Conservation (phyloP, 306 rosid genomes). For the Vigna angularis region DNA sequence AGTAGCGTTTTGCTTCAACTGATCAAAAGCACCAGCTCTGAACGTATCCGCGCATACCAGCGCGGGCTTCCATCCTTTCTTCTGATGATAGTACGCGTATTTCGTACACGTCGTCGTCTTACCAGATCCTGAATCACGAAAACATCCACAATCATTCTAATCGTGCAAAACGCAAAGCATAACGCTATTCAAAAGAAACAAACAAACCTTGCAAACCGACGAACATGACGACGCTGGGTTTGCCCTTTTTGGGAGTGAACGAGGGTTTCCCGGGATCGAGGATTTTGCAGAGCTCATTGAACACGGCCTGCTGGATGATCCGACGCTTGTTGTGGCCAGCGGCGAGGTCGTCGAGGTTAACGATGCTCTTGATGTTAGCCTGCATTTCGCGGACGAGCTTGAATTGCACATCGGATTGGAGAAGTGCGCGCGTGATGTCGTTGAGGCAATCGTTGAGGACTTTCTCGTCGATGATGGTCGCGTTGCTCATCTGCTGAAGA, state of each 20-base stretch:
- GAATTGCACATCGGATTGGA: slow-evolving; percentile 93
- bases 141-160: not conserved
- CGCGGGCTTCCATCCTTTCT: slow-evolving; percentile 98
- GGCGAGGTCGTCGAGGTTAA: slow-evolving; percentile 85
- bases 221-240: slow-evolving; percentile 87
- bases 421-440: slow-evolving; percentile 92
- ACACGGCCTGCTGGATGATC: slow-evolving; percentile 93
- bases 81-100: slow-evolving; percentile 83
- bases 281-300: slow-evolving; percentile 87
- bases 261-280: slow-evolving; percentile 91
- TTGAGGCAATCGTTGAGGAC: slow-evolving; percentile 84
- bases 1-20: slow-evolving; percentile 93
- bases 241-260: slow-evolving; percentile 82
- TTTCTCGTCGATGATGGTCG: slow-evolving; percentile 89
- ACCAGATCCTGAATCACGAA: slow-evolving; percentile 69
- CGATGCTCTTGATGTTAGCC: slow-evolving; percentile 84
- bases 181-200: not conserved
- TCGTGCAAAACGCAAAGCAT: not conserved
- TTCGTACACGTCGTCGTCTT: slow-evolving; percentile 94
- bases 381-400: slow-evolving; percentile 90
- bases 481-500: slow-evolving; percentile 97
- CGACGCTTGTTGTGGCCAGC: slow-evolving; percentile 93
- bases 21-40: slow-evolving; percentile 99
- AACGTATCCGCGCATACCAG: slow-evolving; percentile 96
- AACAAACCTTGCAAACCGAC: slow-evolving; percentile 84